Percentiles rank a stretch among this genome's conserved stretches.
Conservation (phyloP, 345 rosid species). For the Orychophragmus violaceus region DNA sequence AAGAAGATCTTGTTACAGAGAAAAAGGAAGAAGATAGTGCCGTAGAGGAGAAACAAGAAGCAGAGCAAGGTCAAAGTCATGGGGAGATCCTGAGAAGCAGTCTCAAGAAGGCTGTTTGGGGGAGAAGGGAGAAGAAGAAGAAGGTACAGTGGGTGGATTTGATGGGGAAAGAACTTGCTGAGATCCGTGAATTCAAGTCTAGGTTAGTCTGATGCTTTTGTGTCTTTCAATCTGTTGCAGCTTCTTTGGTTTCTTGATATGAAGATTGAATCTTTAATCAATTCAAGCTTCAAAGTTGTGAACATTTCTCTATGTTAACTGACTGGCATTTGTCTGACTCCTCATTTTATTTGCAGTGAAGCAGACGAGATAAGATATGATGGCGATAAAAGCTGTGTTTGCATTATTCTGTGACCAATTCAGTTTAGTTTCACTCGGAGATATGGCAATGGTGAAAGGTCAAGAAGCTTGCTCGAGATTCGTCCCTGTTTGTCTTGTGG, state of each 20-base stretch:
- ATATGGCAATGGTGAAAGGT: conserved; percentile 1
- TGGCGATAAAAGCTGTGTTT: conserved; percentile 41
- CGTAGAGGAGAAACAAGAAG: conserved; percentile 4
- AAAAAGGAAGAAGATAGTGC: conserved; percentile 17
- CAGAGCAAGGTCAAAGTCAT: conserved; percentile 3
- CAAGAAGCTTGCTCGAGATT: conserved; percentile 6
- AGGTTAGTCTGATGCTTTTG: conserved; percentile 40
- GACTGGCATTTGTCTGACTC: conserved; percentile 1
- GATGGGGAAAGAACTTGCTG: conserved; percentile 67
- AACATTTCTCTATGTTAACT: background rate
- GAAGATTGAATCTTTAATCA: background rate
- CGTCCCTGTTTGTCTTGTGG: background rate
- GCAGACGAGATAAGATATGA: conserved; percentile 38
- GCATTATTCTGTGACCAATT: conserved; percentile 45
- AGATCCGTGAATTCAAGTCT: conserved; percentile 70
- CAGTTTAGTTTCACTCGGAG: background rate
- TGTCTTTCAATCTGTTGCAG: too few relatives aligned
- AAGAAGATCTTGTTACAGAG: conserved; percentile 33
- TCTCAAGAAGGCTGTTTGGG: conserved; percentile 35
- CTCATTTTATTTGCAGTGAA: conserved; percentile 39
- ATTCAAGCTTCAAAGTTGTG: background rate
- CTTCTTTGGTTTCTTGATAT: background rate
- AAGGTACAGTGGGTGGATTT: conserved; percentile 75
- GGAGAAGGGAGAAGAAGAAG: conserved; percentile 44
- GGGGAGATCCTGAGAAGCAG: conserved; percentile 43